Base-by-base conservation (phyloP, 2,329 filamentous ascomycete species). In the Stemphylium vesicarium region DNA sequence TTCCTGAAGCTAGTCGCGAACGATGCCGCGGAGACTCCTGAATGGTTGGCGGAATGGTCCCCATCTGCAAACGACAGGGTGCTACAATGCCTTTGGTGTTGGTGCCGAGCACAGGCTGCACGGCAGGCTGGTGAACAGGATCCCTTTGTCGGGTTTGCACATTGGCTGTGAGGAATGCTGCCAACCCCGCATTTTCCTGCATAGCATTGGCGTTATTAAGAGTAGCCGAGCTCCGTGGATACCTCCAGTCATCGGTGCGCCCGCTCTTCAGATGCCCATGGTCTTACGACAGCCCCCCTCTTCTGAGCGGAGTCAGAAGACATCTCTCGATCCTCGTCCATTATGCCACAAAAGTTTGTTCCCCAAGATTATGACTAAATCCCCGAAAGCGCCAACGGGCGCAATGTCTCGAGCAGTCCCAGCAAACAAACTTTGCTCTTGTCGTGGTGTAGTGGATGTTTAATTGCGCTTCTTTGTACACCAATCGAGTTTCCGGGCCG, bases 151-250 rank as follows among this genome's bases (percentile, higher is more conserved):
- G 50, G 53, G 44, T 57, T 47, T 60, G 47, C 62, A 59, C 57
- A 56, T 56, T 50, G 40, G 41, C 52, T 64, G 57, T 60, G 56
- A 61, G 59, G 56, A 64, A 66, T 64, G 49, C 56, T 39, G 55
- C 59, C 59, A 67, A 75, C 72, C 72, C 72, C 71, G 72, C 72
- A 74, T 72, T 69, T 65, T 61, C 52, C 59, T 67, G 64, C 68
- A 67, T 58, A 59, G 58, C 64, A 62, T 66, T 53, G 63, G 62
- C 56, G 50, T 66, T 63, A 59, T 66, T 63, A 49, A 67, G 60
- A 54, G 50, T 52, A 63, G 57, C 64, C 62, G 67, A 66, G 68
- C 63, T 61, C 59, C 57, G 61, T 55, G 65, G 65, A 56, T 56
- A 59, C 51, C 56, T 65, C 63, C 59, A 65, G 59, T 66, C 54